phyloP scores from a whole-genome alignment of 2,329 filamentous ascomycete genomes.

The Clarireedia hainanense region DNA sequence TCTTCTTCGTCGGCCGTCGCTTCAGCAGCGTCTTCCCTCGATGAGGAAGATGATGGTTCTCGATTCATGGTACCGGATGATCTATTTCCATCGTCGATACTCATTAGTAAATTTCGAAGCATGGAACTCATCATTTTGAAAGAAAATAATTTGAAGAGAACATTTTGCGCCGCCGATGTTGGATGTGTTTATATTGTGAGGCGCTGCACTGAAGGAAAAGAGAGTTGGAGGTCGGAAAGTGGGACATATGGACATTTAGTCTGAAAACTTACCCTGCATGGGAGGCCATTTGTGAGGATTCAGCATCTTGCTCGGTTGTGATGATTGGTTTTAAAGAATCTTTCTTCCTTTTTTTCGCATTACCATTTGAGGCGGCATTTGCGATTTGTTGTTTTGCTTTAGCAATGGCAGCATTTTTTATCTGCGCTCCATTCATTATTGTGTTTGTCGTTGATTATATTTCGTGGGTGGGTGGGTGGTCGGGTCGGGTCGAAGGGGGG shows the following conservation, averaged over 20 bases:
- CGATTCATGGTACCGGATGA: slow-evolving; percentile 25
- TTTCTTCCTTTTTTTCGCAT: slow-evolving; percentile 52
- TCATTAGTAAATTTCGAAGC: slow-evolving; percentile 24
- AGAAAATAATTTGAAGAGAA: slow-evolving; percentile 1
- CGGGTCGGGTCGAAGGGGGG: not conserved
- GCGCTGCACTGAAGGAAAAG: slow-evolving; percentile 14
- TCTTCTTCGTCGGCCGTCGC: slow-evolving; percentile 98
- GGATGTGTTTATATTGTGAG: slow-evolving; percentile 12
- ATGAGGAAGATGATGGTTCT: slow-evolving; percentile 55
- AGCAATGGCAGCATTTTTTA: slow-evolving; percentile 41
- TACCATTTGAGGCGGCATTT: slow-evolving; percentile 34
- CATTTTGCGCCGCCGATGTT: slow-evolving; percentile 8
- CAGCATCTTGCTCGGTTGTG: slow-evolving; percentile 39
- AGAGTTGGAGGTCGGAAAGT: slow-evolving; percentile 10
- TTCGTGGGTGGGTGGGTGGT: not conserved
- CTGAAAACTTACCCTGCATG: slow-evolving; percentile 28
- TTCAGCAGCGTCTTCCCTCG: slow-evolving; percentile 76
- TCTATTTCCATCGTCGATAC: slow-evolving; percentile 25
- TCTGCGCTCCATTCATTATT: slow-evolving; percentile 28
- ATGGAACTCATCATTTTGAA: slow-evolving; percentile 24
- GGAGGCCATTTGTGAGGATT: slow-evolving; percentile 23
- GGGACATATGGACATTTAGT: slow-evolving; percentile 5
- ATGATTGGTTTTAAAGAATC: slow-evolving; percentile 51
- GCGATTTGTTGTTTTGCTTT: slow-evolving; percentile 49
- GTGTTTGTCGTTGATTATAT: not conserved